Percentiles rank a stretch among this genome's conserved stretches.
Evolutionary conservation across 805 yeast genomes (phyloP).

Genomic region (Candida silvicultrix): DNA sequence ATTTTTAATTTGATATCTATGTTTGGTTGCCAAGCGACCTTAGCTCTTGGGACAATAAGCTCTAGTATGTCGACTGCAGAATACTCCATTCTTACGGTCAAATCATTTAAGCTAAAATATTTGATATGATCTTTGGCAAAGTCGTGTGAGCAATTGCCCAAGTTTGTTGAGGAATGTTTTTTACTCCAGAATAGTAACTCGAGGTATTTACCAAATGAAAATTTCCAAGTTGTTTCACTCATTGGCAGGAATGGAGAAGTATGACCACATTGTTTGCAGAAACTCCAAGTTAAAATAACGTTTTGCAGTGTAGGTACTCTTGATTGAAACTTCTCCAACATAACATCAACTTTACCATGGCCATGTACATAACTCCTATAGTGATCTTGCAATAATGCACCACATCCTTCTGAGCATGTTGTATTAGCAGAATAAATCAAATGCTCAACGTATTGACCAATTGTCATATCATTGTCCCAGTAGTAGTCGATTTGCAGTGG

Average conservation of each 20-base stretch:
- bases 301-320: constrained; percentile 55
- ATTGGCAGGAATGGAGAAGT: constrained; percentile 74
- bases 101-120: constrained; percentile 75
- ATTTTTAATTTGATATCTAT: constrained; percentile 63
- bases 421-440: constrained; percentile 60
- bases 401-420: constrained; percentile 79
- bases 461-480: constrained; percentile 82
- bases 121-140: constrained; percentile 76
- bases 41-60: constrained; percentile 69
- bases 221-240: constrained; percentile 84
- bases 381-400: constrained; percentile 63
- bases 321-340: constrained; percentile 55
- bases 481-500: constrained; percentile 80
- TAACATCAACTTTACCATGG: constrained; percentile 70
- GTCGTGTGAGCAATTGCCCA: constrained; percentile 73
- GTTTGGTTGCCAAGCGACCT: constrained; percentile 65
- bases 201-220: constrained; percentile 88
- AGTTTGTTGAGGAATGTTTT: constrained; percentile 45
- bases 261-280: constrained; percentile 71
- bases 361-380: constrained; percentile 88
- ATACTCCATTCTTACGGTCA: constrained; percentile 75
- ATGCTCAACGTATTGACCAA: constrained; percentile 86
- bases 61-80: constrained; percentile 71
- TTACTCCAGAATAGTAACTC: constrained; percentile 79
- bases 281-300: constrained; percentile 85